Evolutionary conservation across 2,329 filamentous ascomycete species (phyloP).

Genomic region (Madurella fahalii): DNA sequence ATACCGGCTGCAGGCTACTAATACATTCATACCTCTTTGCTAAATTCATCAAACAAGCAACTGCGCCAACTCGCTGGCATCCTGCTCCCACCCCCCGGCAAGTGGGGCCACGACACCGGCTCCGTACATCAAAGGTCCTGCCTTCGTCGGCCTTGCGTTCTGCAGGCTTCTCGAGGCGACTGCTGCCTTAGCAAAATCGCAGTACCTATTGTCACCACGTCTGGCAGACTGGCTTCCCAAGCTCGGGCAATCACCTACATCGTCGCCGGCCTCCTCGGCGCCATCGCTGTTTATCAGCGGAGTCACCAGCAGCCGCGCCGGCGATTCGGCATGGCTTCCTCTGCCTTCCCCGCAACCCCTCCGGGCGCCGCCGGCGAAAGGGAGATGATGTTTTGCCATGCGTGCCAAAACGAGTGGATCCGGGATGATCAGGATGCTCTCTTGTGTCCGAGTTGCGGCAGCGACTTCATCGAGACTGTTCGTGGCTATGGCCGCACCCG

Average conservation of each 20-base stretch:
- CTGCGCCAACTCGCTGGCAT: background rate
- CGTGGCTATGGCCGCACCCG: constrained; percentile 32
- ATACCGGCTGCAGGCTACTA: background rate
- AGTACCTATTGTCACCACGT: background rate
- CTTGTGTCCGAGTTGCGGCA: constrained; percentile 70
- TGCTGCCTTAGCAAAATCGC: background rate
- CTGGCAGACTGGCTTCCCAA: constrained; percentile 38
- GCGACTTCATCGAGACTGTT: constrained; percentile 84
- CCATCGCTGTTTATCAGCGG: constrained; percentile 51
- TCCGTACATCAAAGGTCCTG: background rate
- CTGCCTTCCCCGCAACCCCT: constrained; percentile 28
- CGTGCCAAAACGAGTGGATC: constrained; percentile 78
- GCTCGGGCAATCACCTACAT: constrained; percentile 52
- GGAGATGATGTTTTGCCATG: constrained; percentile 83
- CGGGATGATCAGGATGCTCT: constrained; percentile 59
- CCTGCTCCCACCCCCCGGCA: background rate
- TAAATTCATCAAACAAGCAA: background rate
- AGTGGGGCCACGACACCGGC: background rate
- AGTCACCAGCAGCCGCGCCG: constrained; percentile 35
- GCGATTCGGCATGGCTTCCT: constrained; percentile 26
- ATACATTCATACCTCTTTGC: background rate
- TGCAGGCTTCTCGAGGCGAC: background rate
- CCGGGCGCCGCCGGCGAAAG: constrained; percentile 49
- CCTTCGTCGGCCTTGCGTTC: background rate
- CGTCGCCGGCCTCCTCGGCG: constrained; percentile 54